Base-by-base conservation (phyloP, 306 rosid genomes). In the Trifolium pratense region DNA sequence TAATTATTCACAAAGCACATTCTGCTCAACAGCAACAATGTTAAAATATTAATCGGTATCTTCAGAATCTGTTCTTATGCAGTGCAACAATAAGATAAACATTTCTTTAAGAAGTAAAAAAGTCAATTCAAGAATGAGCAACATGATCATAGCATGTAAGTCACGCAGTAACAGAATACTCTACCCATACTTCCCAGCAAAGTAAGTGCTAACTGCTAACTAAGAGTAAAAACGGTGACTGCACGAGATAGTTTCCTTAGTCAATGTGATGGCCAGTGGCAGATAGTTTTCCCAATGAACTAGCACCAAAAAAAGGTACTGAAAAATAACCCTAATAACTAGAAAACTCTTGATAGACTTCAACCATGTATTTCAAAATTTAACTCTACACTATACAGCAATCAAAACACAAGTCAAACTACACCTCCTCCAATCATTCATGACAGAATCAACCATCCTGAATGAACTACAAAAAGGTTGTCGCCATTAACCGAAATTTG, bases 291-390 rank as follows among this genome's bases (percentile, higher is more conserved):
- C 58, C 21, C 56, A 68, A 40, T 49, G 52, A 65, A 48, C 53
- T 57, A 55, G 21, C 37, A 40, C 70, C 34, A 11, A 17, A 52
- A 1, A 59, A 16, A 17, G 2, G 39, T 64, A 49, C 7, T 43
- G 6, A 67, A 51, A 25, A 26, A 68, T 32, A 34, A 31, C 37
- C 66, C 64, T 32, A 37, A 56, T 58, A 39, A 16, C 45, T 40
- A 49, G 46, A 26, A 52, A 16, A 39, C 56, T 74, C 42, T 26
- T 17, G 15, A 5, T 56, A 25, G 42, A 75, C 61, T 31, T 63
- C 68, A 78, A 57, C 74, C 23, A n/a, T 48, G 42, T 23, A 65
- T 65, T 29, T 29, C 66, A 76, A 75, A 21, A 63, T 42, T 65
- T 55, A 75, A 70, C 18, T 59, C 32, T 8, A 26, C 34, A 32